These are phyloP conservation scores for Chaetomidium leptoderma DNA, from an alignment of 495 filamentous ascomycete genomes.

Conservation along the genomic window DNA sequence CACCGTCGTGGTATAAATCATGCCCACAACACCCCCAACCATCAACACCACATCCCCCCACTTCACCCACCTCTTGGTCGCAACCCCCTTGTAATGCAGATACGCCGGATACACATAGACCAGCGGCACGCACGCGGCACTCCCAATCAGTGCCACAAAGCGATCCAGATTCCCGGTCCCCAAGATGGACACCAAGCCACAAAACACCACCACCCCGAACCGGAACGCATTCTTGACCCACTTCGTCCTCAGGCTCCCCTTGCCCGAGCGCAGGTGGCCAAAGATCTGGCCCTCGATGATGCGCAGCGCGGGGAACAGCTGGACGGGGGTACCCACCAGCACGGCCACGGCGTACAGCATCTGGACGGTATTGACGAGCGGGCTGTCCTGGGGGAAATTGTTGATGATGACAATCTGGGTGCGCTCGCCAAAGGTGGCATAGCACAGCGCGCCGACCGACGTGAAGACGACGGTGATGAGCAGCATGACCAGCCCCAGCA, in stretches of 20 bases:
- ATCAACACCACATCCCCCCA: slow-evolving; percentile 53
- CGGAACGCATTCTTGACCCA: slow-evolving; percentile 65
- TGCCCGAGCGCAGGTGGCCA: slow-evolving; percentile 51
- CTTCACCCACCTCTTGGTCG: slow-evolving; percentile 44
- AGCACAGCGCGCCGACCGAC: slow-evolving; percentile 59
- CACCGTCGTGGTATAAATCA: slow-evolving; percentile 59
- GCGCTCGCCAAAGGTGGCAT: slow-evolving; percentile 56
- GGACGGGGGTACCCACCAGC: slow-evolving; percentile 57
- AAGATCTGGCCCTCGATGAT: slow-evolving; percentile 57
- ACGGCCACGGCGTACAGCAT: slow-evolving; percentile 63
- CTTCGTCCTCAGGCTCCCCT: slow-evolving; percentile 49
- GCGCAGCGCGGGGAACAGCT: slow-evolving; percentile 59
- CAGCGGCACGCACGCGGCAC: slow-evolving; percentile 69
- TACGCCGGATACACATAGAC: slow-evolving; percentile 90
- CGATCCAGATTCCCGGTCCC: slow-evolving; percentile 59
- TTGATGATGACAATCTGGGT: slow-evolving; percentile 61
- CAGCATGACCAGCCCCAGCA: slow-evolving; percentile 57
- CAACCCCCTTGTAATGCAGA: slow-evolving; percentile 57
- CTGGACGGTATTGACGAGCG: slow-evolving; percentile 61
- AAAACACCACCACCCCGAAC: slow-evolving; percentile 43
- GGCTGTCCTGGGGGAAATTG: slow-evolving; percentile 59
- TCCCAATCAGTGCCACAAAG: slow-evolving; percentile 61
- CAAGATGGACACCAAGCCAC: slow-evolving; percentile 48
- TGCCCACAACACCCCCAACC: slow-evolving; percentile 52
- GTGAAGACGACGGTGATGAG: slow-evolving; percentile 62